Evolutionary conservation across 2,329 filamentous ascomycete species (phyloP).

Genomic region (Pseudopyrenochaeta lycopersici): DNA sequence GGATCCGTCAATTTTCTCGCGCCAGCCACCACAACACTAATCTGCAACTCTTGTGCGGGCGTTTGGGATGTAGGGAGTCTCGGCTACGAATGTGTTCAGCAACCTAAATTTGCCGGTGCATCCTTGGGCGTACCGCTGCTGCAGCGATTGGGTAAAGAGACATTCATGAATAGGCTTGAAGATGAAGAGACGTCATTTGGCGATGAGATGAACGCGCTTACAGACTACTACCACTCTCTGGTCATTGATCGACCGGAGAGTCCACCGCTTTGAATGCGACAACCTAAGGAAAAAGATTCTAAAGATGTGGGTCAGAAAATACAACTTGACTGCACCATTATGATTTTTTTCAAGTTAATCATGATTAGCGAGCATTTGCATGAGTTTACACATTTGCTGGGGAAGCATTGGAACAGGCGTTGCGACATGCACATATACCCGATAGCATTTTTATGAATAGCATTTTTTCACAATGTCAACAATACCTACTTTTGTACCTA

Average conservation of each 20-base stretch:
- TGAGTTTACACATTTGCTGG: conserved; percentile 52
- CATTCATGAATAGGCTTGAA: conserved; percentile 10
- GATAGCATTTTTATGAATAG: too few species aligned
- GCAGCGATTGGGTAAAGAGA: conserved; percentile 17
- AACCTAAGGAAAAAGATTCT: too few species aligned
- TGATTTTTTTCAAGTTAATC: too few species aligned
- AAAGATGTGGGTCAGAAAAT: too few species aligned
- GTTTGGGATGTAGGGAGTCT: conserved; percentile 50
- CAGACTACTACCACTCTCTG: conserved; percentile 42
- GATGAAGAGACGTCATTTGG: conserved; percentile 32
- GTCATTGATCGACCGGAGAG: conserved; percentile 35
- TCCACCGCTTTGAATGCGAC: conserved; percentile 57
- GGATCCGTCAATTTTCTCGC: conserved; percentile 28
- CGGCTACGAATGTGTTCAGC: conserved; percentile 47
- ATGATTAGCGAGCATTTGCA: not conserved
- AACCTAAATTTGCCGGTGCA: conserved; percentile 7
- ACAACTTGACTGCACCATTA: too few species aligned
- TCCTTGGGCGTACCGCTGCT: conserved; percentile 22
- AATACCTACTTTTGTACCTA: too few species aligned
- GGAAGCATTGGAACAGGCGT: not conserved
- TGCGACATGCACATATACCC: too few species aligned
- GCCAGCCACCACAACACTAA: conserved; percentile 22
- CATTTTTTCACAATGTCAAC: too few species aligned
- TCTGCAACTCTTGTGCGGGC: conserved; percentile 42
- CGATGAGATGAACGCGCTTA: conserved; percentile 47